phyloP scores from a whole-genome alignment of 805 yeast species.

The Jamesozyma jinghongensis region DNA sequence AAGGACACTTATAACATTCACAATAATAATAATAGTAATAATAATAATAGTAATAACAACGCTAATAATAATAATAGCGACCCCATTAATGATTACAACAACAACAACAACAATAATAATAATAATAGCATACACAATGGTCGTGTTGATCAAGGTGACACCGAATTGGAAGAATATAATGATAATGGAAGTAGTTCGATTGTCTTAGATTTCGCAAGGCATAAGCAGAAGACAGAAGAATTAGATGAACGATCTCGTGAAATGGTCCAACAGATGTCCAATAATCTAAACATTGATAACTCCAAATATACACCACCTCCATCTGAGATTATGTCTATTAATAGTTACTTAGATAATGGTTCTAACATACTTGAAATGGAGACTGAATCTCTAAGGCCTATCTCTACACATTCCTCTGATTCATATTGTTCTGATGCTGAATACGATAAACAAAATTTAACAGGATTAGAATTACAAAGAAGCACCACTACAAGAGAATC shows the following conservation, averaged over 20 bases:
- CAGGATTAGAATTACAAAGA: not conserved
- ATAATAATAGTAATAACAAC: not conserved
- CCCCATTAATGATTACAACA: not conserved
- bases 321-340: slow-evolving; percentile 21
- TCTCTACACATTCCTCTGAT: not conserved
- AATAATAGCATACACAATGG: not conserved
- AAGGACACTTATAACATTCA: no score
- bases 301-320: slow-evolving; percentile 11
- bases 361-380: slow-evolving; percentile 2
- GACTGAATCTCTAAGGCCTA: slow-evolving; percentile 2
- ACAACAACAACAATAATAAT: not conserved
- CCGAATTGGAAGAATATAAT: slow-evolving; percentile 4
- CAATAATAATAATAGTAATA: not conserved
- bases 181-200: slow-evolving; percentile 16
- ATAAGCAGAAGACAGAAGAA: slow-evolving; percentile 5
- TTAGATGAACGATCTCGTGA: not conserved
- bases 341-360: slow-evolving; percentile 10
- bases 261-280: no score
- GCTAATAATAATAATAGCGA: no score
- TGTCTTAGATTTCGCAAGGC: slow-evolving; percentile 17
- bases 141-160: not conserved
- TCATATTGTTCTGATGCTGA: slow-evolving; percentile 4
- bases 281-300: not conserved
- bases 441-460: slow-evolving; percentile 3
- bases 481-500: not conserved